Base-by-base conservation (phyloP, 768 basidiomycete species). In the Mycena venus region DNA sequence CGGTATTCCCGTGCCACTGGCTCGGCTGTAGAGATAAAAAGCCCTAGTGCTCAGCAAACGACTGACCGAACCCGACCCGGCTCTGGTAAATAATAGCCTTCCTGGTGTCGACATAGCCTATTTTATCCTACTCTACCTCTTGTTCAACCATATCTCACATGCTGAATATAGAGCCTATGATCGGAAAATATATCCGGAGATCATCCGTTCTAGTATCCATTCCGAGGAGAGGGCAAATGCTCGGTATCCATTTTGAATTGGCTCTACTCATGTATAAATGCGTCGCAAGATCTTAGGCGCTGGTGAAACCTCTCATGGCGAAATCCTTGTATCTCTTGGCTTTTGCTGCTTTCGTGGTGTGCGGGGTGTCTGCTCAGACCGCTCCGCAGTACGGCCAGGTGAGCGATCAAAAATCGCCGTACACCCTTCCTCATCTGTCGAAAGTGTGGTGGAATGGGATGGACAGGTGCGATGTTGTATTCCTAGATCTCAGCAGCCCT, bases 151-250 rank as follows among this genome's bases (percentile, higher is more conserved):
- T 14, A 63, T 64, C 70, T 70, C 59, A 67, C 59, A 58, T 70
- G 64, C 38, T 23, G 31, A 67, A 70, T 59, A 61, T 49, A 74
- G 62, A 59, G 73, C 68, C 51, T 62, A 71, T 75, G 63, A 71
- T 67, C 23, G 64, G 51, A 64, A 38, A 61, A 62, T 49, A n/a
- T 31, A 62, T 49, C 75, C 72, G 75, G 72, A 68, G 68, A 76
- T 73, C 12, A 63, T 60, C 75, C 72, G 75, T 67, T 34, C 47
- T 40, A 27, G 34, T 23, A 27, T 38, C 60, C 67, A 36, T 66
- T 51, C 75, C 72, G 75, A 76, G n/a, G 71, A 53, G 67, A 73
- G 71, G 75, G 71, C 72, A 56, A 25, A 76, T 76, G 71, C 63
- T 76, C 75, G 75, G 75, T 70, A 60, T 65, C 2, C 56, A 11